These are phyloP conservation scores for Trichomonas gallinae DNA, from an alignment of 208 protist species.

Conservation along the genomic window DNA sequence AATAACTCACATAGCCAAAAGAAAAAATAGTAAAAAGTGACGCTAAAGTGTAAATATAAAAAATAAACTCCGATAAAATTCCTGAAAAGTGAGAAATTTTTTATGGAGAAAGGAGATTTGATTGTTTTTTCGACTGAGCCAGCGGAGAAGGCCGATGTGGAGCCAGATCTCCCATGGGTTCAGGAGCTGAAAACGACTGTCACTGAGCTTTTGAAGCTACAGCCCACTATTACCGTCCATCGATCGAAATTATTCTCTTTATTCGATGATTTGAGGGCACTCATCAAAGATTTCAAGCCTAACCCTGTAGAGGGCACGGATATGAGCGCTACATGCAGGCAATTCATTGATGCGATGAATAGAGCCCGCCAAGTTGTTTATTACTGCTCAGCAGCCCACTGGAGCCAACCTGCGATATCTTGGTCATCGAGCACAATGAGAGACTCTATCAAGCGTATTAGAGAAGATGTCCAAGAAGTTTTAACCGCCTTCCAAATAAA, in stretches of 20 bases:
- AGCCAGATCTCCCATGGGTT: not conserved
- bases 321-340: not conserved
- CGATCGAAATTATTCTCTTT: conserved; percentile 2
- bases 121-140: not conserved
- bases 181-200: not conserved
- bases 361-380: not conserved
- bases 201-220: not conserved
- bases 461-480: not conserved
- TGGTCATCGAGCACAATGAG: not conserved
- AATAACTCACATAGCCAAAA: too few relatives aligned
- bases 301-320: not conserved
- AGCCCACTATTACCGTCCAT: not conserved
- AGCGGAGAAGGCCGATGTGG: not conserved
- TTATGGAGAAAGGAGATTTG: not conserved
- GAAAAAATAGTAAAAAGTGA: too few relatives aligned
- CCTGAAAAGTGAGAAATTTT: not conserved
- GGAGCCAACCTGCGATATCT: not conserved
- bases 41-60: not conserved
- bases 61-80: not conserved
- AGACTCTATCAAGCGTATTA: not conserved
- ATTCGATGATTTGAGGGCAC: not conserved
- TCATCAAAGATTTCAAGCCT: not conserved
- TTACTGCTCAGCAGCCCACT: not conserved
- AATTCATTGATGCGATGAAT: not conserved
- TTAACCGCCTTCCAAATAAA: not conserved